phyloP scores from a whole-genome alignment of 257 asterid genomes.

The Gardenia jasminoides region DNA sequence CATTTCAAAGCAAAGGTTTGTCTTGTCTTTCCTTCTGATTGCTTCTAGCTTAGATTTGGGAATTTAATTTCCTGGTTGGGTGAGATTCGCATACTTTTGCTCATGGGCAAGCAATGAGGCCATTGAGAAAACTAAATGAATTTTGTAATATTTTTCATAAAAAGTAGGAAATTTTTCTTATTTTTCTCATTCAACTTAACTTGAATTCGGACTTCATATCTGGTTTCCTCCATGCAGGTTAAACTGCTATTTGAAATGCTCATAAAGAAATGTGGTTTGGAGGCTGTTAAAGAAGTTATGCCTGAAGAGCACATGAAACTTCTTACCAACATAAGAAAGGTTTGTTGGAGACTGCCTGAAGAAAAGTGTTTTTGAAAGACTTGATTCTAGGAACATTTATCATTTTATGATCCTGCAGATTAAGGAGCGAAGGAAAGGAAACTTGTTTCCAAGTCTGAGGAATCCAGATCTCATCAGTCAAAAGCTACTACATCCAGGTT shows the following conservation, averaged over 20 bases:
- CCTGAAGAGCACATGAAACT: constrained; percentile 96
- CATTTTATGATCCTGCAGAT: constrained; percentile 48
- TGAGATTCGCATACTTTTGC: not conserved
- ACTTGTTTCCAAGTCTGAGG: constrained; percentile 46
- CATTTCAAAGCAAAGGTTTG: constrained; percentile 90
- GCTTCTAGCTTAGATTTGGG: not conserved
- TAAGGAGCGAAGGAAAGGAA: constrained; percentile 77
- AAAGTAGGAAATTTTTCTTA: not conserved
- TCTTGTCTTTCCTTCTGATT: constrained; percentile 11
- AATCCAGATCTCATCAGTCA: constrained; percentile 53
- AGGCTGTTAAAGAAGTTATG: constrained; percentile 86
- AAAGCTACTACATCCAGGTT: constrained; percentile 94
- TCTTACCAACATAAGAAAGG: constrained; percentile 93
- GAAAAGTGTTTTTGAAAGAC: not conserved
- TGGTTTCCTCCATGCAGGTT: constrained; percentile 39
- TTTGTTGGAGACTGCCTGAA: constrained; percentile 20
- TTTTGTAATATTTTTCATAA: not conserved
- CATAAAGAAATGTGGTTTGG: constrained; percentile 88
- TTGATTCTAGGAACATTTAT: not conserved
- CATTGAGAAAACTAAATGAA: not conserved
- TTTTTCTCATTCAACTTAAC: not conserved
- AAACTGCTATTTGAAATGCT: constrained; percentile 93
- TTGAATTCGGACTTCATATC: not conserved
- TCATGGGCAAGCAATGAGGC: not conserved
- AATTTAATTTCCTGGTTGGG: not conserved